Conservation (phyloP, 2,329 filamentous ascomycete species). For the Cladophialophora psammophila region DNA sequence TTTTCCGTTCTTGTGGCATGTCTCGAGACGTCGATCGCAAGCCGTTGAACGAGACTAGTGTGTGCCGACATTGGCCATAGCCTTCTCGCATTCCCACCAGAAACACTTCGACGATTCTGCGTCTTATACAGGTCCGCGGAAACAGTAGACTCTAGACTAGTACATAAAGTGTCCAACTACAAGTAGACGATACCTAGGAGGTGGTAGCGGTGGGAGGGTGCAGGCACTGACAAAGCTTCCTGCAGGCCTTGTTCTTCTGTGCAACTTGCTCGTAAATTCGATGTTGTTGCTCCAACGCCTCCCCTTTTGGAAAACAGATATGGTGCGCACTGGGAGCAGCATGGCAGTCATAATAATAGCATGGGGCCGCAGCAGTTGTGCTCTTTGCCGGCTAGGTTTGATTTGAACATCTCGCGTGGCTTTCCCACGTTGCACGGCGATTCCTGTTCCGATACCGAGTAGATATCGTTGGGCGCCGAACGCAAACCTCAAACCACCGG, state of each 20-base stretch:
- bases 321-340: conserved; percentile 3
- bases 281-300: neutral
- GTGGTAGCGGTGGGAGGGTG: neutral
- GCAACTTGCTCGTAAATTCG: conserved; percentile 15
- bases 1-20: neutral
- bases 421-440: conserved; percentile 10
- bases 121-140: neutral
- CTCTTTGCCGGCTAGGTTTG: neutral
- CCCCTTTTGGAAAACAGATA: neutral
- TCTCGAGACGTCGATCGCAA: neutral
- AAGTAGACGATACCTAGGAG: neutral
- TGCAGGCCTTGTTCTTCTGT: conserved; percentile 17
- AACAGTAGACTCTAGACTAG: neutral
- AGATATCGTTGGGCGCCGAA: neutral
- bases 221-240: conserved; percentile 10
- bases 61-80: neutral
- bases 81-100: neutral
- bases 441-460: neutral
- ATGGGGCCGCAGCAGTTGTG: neutral
- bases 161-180: neutral
- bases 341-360: neutral
- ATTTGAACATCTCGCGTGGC: neutral
- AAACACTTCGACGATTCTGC: neutral
- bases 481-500: conserved; percentile 20
- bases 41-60: neutral